Evolutionary conservation across 768 basidiomycete species (phyloP).

Genomic region (Imleria badia): DNA sequence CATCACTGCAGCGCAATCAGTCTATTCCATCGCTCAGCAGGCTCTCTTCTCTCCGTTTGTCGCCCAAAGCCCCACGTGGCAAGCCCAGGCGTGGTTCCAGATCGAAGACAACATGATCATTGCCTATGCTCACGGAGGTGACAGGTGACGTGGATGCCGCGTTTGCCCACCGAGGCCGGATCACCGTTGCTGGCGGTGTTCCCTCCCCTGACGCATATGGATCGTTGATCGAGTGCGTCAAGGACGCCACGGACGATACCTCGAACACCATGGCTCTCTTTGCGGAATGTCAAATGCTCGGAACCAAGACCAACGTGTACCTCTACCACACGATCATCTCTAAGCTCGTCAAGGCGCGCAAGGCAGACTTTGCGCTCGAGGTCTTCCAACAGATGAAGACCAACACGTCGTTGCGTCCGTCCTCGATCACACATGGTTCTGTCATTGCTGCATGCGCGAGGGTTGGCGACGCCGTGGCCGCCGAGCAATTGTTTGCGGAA

Average conservation of each 20-base stretch:
- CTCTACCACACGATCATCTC: slow-evolving; percentile 98
- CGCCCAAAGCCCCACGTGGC: slow-evolving; percentile 44
- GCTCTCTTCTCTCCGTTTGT: slow-evolving; percentile 46
- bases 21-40: slow-evolving; percentile 71
- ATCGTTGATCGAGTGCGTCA: slow-evolving; percentile 80
- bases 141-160: slow-evolving; percentile 78
- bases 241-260: slow-evolving; percentile 96
- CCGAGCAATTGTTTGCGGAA: slow-evolving; percentile 81
- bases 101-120: slow-evolving; percentile 92
- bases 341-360: slow-evolving; percentile 91
- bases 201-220: slow-evolving; percentile 93
- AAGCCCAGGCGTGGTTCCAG: slow-evolving; percentile 63
- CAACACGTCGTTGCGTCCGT: slow-evolving; percentile 50
- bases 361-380: slow-evolving; percentile 85
- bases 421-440: slow-evolving; percentile 92
- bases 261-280: slow-evolving; percentile 83
- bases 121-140: slow-evolving; percentile 77
- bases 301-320: slow-evolving; percentile 78
- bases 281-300: slow-evolving; percentile 67
- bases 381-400: slow-evolving; percentile 88
- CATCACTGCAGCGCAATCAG: slow-evolving; percentile 56
- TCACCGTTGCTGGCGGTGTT: slow-evolving; percentile 74
- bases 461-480: slow-evolving; percentile 82
- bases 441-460: slow-evolving; percentile 92
- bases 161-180: slow-evolving; percentile 73